Percentiles rank a stretch among this genome's conserved stretches.
Evolutionary conservation across 2,329 filamentous ascomycete genomes (phyloP).

Genomic region (Aspergillus fumigatus): DNA sequence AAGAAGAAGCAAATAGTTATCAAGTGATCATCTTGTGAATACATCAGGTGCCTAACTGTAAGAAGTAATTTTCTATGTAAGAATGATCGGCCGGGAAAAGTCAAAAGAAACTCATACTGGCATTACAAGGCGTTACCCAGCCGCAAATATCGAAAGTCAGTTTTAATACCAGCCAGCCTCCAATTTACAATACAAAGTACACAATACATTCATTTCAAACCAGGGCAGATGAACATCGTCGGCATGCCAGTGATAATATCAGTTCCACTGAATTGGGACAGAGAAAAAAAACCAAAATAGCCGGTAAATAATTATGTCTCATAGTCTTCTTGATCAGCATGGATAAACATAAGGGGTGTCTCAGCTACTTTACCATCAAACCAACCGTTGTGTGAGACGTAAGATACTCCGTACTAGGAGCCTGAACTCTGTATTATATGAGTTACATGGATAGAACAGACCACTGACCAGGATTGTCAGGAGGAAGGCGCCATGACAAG

Average conservation of each 20-base stretch:
- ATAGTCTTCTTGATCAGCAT: background rate
- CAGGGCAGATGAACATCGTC: background rate
- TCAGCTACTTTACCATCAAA: background rate
- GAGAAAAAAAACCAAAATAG: background rate
- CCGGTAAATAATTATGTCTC: background rate
- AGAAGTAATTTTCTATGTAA: conserved; percentile 2
- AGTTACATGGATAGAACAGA: background rate
- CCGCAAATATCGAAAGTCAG: background rate
- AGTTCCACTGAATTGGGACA: background rate
- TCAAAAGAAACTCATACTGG: background rate
- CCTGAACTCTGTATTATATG: background rate
- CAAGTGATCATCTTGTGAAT: conserved; percentile 12
- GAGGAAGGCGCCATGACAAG: conserved; percentile 5
- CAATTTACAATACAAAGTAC: background rate
- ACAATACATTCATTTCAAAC: background rate
- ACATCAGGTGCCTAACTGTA: background rate
- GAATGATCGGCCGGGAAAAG: conserved; percentile 5
- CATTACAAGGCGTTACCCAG: background rate
- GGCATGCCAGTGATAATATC: background rate
- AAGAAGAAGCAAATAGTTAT: conserved; percentile 4
- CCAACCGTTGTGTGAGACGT: background rate
- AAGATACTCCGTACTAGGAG: background rate
- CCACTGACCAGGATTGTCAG: conserved; percentile 7
- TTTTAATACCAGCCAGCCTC: background rate
- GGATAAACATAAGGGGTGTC: background rate